Evolutionary conservation across 163 green algal species (phyloP).

Genomic region (Botryococcus braunii): DNA sequence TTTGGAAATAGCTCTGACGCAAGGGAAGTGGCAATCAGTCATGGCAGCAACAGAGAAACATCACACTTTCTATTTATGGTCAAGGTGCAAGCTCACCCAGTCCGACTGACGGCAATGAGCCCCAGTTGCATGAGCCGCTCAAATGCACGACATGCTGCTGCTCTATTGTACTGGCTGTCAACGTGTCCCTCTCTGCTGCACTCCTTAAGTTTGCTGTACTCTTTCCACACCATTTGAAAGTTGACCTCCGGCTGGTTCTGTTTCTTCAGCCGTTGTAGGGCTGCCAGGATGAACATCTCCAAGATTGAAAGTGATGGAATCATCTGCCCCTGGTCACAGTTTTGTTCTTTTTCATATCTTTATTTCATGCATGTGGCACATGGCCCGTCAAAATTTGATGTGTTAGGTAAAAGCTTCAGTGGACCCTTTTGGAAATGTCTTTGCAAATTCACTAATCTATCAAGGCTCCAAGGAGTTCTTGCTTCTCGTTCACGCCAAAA

Average conservation of each 20-base stretch:
- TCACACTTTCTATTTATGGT: not conserved
- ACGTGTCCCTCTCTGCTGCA: constrained; percentile 13
- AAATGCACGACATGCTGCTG: constrained; percentile 47
- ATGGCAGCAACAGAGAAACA: not conserved
- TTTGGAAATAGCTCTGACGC: not conserved
- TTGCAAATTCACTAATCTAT: not conserved
- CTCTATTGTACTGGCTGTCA: constrained; percentile 27
- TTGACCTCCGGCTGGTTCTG: constrained; percentile 28
- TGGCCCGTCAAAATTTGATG: not conserved
- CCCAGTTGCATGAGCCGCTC: constrained; percentile 38
- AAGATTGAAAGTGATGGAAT: constrained; percentile 47
- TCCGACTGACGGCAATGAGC: constrained; percentile 36
- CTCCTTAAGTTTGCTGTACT: constrained; percentile 45
- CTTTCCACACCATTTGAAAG: constrained; percentile 51
- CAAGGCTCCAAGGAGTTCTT: not conserved
- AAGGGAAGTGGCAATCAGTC: not conserved
- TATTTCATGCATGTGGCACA: not conserved
- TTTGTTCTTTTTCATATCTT: not conserved
- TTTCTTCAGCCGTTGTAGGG: constrained; percentile 42
- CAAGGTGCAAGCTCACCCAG: constrained; percentile 17
- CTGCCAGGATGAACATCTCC: constrained; percentile 66
- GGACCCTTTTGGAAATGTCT: not conserved
- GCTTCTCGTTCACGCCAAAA: no score
- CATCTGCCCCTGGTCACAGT: constrained; percentile 19
- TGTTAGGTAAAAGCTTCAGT: not conserved